phyloP scores from a whole-genome alignment of 179 eudicot genomes.

The Beta corolliflora region DNA sequence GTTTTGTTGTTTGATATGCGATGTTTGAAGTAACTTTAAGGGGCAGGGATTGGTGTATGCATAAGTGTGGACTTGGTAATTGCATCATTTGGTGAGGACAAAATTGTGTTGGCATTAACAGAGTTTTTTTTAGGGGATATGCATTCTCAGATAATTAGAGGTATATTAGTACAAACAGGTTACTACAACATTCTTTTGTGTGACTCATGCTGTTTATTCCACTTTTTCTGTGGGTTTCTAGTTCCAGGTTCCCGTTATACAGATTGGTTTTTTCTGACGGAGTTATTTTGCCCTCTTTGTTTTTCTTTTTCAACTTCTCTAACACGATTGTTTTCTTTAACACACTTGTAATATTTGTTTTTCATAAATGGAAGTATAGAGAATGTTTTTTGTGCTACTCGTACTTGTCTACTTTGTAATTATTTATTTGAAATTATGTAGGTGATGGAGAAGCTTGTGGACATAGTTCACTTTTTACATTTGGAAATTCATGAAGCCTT shows the following conservation, averaged over 20 bases:
- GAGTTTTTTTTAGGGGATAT: neutral
- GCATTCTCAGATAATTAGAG: neutral
- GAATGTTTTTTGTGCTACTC: neutral
- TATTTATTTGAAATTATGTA: constrained; percentile 25
- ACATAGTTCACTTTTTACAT: constrained; percentile 81
- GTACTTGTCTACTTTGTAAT: constrained; percentile 9
- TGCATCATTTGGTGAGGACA: neutral
- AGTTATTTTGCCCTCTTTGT: neutral
- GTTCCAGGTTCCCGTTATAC: neutral
- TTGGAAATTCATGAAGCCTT: constrained; percentile 89
- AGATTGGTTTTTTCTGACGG: neutral
- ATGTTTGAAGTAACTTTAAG: neutral
- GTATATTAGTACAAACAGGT: neutral
- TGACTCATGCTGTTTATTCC: neutral
- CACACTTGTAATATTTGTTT: too few relatives aligned
- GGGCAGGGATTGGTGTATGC: neutral
- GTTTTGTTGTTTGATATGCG: neutral
- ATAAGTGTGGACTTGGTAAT: neutral
- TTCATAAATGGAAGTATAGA: too few relatives aligned
- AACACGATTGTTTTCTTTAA: neutral
- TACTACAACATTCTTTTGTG: neutral
- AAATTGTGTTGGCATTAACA: neutral
- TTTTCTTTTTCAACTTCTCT: neutral
- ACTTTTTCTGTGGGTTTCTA: neutral
- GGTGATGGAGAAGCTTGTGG: constrained; percentile 99